Conservation (phyloP, 257 asterid genomes). For the Rauvolfia tetraphylla region DNA sequence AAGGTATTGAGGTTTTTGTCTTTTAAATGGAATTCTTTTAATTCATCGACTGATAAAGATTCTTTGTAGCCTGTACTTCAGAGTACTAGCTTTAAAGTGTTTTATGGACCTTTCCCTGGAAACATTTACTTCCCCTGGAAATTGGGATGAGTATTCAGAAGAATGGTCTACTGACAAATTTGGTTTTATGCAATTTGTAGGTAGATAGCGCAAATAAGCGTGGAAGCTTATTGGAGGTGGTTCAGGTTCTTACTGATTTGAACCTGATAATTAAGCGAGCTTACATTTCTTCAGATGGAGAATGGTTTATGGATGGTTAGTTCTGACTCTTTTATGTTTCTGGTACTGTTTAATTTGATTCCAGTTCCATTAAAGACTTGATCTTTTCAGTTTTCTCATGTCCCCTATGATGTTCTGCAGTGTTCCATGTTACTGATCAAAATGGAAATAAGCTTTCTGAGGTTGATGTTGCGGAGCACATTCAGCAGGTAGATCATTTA, state of each 20-base stretch:
- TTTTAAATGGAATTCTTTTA: not conserved
- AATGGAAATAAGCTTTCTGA: slow-evolving; percentile 64
- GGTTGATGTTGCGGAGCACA: slow-evolving; percentile 51
- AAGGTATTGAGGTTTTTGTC: slow-evolving; percentile 29
- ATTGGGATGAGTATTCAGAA: not conserved
- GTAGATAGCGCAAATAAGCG: slow-evolving; percentile 85
- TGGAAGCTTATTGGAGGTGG: slow-evolving; percentile 86
- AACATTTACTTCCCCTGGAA: not conserved
- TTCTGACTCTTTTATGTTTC: not conserved
- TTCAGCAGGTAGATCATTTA: slow-evolving; percentile 59
- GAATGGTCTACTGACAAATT: not conserved
- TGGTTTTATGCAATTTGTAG: slow-evolving; percentile 32
- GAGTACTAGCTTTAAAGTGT: not conserved
- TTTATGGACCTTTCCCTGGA: not conserved
- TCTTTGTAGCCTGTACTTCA: not conserved
- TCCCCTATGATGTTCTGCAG: slow-evolving; percentile 36
- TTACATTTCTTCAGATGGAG: slow-evolving; percentile 93
- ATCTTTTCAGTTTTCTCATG: slow-evolving; percentile 9
- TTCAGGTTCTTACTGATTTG: slow-evolving; percentile 84
- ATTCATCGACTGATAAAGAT: slow-evolving; percentile 1
- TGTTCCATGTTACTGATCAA: slow-evolving; percentile 84
- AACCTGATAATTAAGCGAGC: slow-evolving; percentile 70
- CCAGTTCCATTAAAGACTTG: not conserved
- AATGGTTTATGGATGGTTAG: slow-evolving; percentile 96
- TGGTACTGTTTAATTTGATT: not conserved